These are phyloP conservation scores for Melaleuca alternifolia DNA, from an alignment of 345 rosid genomes.

Conservation along the genomic window DNA sequence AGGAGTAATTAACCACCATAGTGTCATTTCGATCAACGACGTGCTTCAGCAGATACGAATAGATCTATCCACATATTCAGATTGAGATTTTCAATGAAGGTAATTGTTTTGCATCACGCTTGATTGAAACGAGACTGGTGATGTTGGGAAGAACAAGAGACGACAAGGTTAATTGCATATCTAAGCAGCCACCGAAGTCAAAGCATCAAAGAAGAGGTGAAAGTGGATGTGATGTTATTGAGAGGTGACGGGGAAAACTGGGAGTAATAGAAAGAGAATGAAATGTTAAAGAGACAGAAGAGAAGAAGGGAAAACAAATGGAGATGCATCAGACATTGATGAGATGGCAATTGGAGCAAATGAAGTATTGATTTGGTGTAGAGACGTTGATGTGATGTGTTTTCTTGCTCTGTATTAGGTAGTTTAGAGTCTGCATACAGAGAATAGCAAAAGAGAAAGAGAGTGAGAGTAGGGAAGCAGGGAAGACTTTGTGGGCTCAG, in stretches of 20 bases:
- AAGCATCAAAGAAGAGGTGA: background rate
- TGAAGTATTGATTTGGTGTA: background rate
- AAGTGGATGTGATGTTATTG: fast-evolving
- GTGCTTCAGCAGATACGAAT: background rate
- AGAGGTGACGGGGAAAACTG: background rate
- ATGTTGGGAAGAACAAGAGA: background rate
- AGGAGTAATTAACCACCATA: background rate
- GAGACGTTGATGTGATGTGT: background rate
- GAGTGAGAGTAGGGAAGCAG: fast-evolving
- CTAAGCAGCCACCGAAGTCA: background rate
- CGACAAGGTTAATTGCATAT: background rate
- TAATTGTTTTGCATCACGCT: background rate
- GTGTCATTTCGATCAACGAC: background rate
- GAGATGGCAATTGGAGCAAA: background rate
- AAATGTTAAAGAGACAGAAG: background rate
- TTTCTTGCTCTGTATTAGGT: background rate
- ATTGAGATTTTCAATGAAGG: background rate
- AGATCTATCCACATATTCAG: background rate
- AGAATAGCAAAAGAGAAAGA: background rate
- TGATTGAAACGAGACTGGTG: background rate
- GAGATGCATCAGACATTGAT: fast-evolving
- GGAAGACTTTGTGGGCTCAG: background rate
- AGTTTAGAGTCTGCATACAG: background rate
- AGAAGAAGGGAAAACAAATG: background rate
- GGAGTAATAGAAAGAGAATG: background rate